A percentile compares a stretch with the other conserved stretches of the same genome.
These are phyloP conservation scores for Jimgerdemannia lactiflua DNA, from an alignment of 192 early-diverging fungal genomes.

Conservation along the genomic window DNA sequence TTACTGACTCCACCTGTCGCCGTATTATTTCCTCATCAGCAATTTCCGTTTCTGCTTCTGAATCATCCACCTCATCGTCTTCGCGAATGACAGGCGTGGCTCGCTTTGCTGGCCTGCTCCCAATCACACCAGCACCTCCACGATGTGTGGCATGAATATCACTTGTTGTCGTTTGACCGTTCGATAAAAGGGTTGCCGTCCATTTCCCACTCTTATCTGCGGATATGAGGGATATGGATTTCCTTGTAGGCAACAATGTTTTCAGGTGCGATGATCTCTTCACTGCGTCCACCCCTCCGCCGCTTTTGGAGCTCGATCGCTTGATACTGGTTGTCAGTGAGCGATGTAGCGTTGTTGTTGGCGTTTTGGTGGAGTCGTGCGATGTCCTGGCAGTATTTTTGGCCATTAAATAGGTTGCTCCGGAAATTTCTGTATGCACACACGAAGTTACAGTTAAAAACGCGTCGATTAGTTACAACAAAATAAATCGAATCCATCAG, in stretches of 20 bases:
- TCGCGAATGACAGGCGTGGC: not conserved
- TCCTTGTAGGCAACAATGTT: not conserved
- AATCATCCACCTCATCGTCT: not conserved
- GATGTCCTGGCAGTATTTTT: not conserved
- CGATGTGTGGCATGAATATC: not conserved
- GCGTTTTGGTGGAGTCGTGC: not conserved
- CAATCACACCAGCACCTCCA: not conserved
- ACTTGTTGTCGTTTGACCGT: not conserved
- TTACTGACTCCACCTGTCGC: not conserved
- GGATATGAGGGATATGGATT: not conserved
- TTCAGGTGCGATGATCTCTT: not conserved
- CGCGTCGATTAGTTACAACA: no score
- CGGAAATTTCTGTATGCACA: not conserved
- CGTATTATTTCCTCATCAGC: not conserved
- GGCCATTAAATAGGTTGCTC: not conserved
- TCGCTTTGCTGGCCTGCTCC: not conserved
- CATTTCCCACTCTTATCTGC: not conserved
- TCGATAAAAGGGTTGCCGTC: not conserved
- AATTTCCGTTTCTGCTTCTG: not conserved
- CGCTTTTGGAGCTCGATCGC: not conserved
- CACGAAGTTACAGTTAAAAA: no score
- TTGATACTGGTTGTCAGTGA: not conserved
- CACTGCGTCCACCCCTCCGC: not conserved
- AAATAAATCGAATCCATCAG: no score
- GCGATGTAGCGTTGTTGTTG: not conserved